phyloP scores from a whole-genome alignment of 176 grass and related monocot species.

The Carex cristatella region DNA sequence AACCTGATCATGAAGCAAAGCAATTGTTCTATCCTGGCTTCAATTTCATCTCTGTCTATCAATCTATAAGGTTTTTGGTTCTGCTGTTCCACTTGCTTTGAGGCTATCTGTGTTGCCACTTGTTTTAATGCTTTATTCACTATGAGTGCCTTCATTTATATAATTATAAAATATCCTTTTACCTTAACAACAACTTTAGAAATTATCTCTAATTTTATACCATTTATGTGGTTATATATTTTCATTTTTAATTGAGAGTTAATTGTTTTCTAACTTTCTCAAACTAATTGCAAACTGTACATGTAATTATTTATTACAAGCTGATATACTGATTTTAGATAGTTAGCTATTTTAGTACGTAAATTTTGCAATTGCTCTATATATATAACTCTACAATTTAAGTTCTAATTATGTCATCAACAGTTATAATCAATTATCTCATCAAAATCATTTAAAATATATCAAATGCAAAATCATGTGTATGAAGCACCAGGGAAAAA shows the following conservation, averaged over 20 bases:
- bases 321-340: not conserved
- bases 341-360: not conserved
- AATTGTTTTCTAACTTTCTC: too few species aligned
- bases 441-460: not conserved
- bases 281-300: too few species aligned
- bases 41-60: not conserved
- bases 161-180: too few species aligned
- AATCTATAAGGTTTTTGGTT: not conserved
- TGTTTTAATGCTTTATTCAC: not conserved
- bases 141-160: too few species aligned
- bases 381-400: not conserved
- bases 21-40: constrained; percentile 11
- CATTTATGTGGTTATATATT: not conserved
- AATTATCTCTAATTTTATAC: not conserved
- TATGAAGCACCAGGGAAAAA: not conserved
- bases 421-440: not conserved
- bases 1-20: constrained; percentile 25
- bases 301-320: too few species aligned
- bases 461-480: not conserved
- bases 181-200: not conserved
- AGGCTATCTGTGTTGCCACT: not conserved
- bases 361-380: not conserved
- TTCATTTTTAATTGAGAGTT: too few species aligned
- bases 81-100: not conserved
- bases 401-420: not conserved